Evolutionary conservation across 1,284 basidiomycete genomes (phyloP), one percentile per base, ranked within the genome.

Genomic region (Fomitopsis schrenkii): DNA sequence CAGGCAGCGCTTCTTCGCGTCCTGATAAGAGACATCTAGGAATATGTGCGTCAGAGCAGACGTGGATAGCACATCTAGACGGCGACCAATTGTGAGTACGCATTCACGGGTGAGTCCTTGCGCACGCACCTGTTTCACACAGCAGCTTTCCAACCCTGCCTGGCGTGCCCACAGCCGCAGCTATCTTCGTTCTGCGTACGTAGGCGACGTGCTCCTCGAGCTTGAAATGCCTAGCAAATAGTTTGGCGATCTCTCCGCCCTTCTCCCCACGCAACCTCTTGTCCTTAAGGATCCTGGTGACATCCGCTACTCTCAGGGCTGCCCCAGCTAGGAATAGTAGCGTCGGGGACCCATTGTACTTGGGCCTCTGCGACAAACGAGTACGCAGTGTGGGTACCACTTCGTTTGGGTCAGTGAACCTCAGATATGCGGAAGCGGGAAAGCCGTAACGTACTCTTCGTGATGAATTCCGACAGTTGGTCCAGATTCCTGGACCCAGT

Each of bases 171-270:
- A 88, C 88, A 36, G 91, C 93, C 33, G 87, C 80, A 19, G 87
- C 88, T 53, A 94, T 81, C 70, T 87, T 91, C 17, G 91, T 91
- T 64, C 84, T 81, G 71, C 82, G 82, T 66, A 95, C 78, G 75
- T 92, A 91, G 19, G 82, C 76, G 67, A 89, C 84, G 71, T 95
- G 93, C 62, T 94, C 88, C 58, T 86, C 79, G 48, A 95, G 79
- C 75, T 93, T 94, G 76, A 93, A 86, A 71, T 95, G 93, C 74
- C 87, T 92, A 50, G 93, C 90, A 68, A 95, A 95, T 38, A 93
- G 80, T 72, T 95, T 95, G 35, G 89, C 92, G 45, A 94, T 85
- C 64, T 93, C 90, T 33, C 88, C 90, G 61, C 91, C 86, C 72
- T 91, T 93, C 57, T 91, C 85, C 58, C 88, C 86, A 67, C 86